Conservation (phyloP, 192 early-diverging fungal genomes). For the Neocallimastix lanati region DNA sequence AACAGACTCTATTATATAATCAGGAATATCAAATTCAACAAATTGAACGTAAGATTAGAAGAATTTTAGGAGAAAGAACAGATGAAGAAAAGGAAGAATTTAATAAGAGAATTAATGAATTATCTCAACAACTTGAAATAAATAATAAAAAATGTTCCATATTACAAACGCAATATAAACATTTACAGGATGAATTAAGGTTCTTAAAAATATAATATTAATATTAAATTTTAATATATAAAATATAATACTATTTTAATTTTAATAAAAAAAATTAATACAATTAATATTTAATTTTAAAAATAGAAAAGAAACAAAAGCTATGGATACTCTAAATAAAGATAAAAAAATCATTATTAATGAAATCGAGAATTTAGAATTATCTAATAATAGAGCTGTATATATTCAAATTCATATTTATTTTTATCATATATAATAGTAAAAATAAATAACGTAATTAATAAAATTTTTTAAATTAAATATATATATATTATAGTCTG, state of each 20-base stretch:
- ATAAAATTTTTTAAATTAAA: no score
- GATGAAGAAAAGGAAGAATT: conserved; percentile 41
- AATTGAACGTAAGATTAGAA: conserved; percentile 33
- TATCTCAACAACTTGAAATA: conserved; percentile 20
- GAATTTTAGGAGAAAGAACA: conserved; percentile 35
- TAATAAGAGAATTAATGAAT: conserved; percentile 20
- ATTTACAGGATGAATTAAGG: conserved; percentile 36
- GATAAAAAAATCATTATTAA: conserved; percentile 15
- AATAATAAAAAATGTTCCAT: conserved; percentile 16
- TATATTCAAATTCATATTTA: conserved; percentile 1
- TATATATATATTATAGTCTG: no score
- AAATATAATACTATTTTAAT: no score
- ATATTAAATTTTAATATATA: no score
- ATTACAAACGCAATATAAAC: conserved; percentile 32
- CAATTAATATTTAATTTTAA: no score
- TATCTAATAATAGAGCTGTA: conserved; percentile 38
- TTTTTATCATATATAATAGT: no score
- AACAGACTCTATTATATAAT: conserved; percentile 32
- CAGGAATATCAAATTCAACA: conserved; percentile 44
- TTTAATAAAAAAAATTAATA: no score
- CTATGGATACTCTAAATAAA: conserved; percentile 23
- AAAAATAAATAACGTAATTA: no score
- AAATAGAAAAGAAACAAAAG: conserved; percentile 13
- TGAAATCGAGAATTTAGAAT: conserved; percentile 31
- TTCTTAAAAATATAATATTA: no score